These are phyloP conservation scores for Cladophialophora carrionii DNA, from an alignment of 2,329 filamentous ascomycete genomes.

Conservation along the genomic window DNA sequence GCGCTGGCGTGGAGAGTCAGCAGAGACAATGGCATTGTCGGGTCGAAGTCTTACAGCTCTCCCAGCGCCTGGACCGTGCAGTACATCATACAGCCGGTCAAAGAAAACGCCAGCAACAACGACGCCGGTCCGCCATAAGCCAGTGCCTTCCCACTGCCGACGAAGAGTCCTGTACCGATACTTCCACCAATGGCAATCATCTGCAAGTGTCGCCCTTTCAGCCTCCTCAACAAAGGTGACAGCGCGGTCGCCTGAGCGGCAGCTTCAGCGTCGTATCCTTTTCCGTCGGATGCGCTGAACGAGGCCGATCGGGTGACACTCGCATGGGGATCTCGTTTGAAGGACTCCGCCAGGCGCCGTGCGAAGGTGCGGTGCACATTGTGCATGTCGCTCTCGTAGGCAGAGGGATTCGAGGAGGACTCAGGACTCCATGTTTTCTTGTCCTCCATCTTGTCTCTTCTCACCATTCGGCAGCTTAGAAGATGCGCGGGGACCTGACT, in stretches of 20 bases:
- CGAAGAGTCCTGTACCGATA: slow-evolving; percentile 87
- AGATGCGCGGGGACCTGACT: neutral
- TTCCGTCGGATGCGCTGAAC: slow-evolving; percentile 29
- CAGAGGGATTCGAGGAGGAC: slow-evolving; percentile 31
- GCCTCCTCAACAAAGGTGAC: slow-evolving; percentile 39
- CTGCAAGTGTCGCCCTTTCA: slow-evolving; percentile 42
- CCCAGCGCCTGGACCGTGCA: slow-evolving; percentile 90
- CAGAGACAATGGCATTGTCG: slow-evolving; percentile 3
- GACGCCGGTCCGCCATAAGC: slow-evolving; percentile 70
- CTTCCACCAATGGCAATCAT: slow-evolving; percentile 79
- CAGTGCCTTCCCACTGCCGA: slow-evolving; percentile 75
- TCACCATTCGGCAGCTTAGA: slow-evolving; percentile 14
- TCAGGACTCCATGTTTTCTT: slow-evolving; percentile 36
- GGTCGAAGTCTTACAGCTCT: slow-evolving; percentile 60
- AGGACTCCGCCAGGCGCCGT: slow-evolving; percentile 40
- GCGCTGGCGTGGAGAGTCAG: slow-evolving; percentile 48
- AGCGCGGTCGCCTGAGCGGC: slow-evolving; percentile 40
- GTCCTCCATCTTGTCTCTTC: slow-evolving; percentile 32
- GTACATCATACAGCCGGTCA: slow-evolving; percentile 86
- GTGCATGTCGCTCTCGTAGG: slow-evolving; percentile 35
- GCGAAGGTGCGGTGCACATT: slow-evolving; percentile 29
- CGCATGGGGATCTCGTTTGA: slow-evolving; percentile 42
- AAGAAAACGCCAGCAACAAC: slow-evolving; percentile 72
- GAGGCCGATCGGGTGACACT: slow-evolving; percentile 36
- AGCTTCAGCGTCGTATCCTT: slow-evolving; percentile 39